phyloP scores from a whole-genome alignment of 2,329 filamentous ascomycete genomes.

The Aspergillus quadricinctus region DNA sequence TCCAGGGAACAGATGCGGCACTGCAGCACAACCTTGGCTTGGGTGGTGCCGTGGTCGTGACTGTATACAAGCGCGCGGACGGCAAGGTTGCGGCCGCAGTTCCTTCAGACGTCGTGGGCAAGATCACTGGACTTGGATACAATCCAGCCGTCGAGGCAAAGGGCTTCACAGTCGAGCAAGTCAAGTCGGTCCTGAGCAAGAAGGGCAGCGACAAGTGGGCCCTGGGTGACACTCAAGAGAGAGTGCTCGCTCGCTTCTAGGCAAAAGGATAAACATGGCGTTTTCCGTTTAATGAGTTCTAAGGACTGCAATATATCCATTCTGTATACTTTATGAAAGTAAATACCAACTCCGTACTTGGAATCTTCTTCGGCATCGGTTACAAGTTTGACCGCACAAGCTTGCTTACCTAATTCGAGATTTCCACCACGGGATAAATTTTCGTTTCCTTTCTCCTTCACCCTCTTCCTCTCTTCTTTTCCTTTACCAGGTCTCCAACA shows the following conservation, averaged over 20 bases:
- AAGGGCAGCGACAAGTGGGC: slow-evolving; percentile 69
- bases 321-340: not conserved
- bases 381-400: not conserved
- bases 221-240: slow-evolving; percentile 67
- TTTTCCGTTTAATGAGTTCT: not conserved
- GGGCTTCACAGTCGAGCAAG: slow-evolving; percentile 78
- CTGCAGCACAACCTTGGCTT: slow-evolving; percentile 92
- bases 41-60: slow-evolving; percentile 85
- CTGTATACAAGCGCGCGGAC: slow-evolving; percentile 82
- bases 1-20: slow-evolving; percentile 64
- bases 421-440: slow-evolving; percentile 10
- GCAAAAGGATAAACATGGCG: not conserved
- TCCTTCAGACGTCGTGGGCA: slow-evolving; percentile 60
- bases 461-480: slow-evolving; percentile 18
- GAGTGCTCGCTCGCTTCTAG: slow-evolving; percentile 66
- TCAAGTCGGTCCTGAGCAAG: slow-evolving; percentile 65
- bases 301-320: not conserved
- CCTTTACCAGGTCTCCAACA: slow-evolving; percentile 40
- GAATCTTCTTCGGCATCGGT: not conserved
- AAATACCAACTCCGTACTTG: not conserved
- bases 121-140: slow-evolving; percentile 70
- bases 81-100: slow-evolving; percentile 60
- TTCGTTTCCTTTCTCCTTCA: slow-evolving; percentile 18
- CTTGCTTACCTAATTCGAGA: slow-evolving; percentile 9
- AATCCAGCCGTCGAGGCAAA: slow-evolving; percentile 88